These are phyloP conservation scores for Solanum pinnatisectum DNA, from an alignment of 257 asterid genomes.

Conservation along the genomic window DNA sequence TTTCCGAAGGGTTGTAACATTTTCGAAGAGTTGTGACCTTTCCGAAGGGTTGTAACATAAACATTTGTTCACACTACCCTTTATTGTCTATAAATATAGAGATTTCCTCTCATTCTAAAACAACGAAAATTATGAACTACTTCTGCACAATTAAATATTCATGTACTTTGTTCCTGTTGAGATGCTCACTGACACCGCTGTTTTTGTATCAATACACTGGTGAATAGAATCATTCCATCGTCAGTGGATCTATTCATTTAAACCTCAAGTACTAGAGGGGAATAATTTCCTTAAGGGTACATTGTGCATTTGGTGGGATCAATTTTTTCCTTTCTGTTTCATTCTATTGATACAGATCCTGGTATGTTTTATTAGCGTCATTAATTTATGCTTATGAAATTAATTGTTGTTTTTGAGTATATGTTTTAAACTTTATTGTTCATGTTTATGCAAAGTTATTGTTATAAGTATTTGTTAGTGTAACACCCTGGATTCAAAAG, in stretches of 20 bases:
- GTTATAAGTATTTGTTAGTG: neutral
- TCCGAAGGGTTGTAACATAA: too few relatives aligned
- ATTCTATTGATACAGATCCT: neutral
- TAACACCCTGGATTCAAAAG: too few relatives aligned
- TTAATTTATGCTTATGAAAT: neutral
- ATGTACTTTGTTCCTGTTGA: too few relatives aligned
- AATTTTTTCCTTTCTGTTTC: neutral
- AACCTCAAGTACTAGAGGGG: neutral
- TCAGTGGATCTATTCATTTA: neutral
- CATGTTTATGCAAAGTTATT: neutral
- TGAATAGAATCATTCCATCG: neutral
- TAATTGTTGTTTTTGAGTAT: neutral
- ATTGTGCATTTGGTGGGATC: too few relatives aligned
- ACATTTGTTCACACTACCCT: neutral
- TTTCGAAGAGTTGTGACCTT: too few relatives aligned
- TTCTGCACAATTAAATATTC: neutral
- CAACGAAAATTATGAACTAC: neutral
- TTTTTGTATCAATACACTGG: neutral
- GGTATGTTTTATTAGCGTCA: neutral
- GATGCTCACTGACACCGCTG: neutral
- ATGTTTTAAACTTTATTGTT: neutral
- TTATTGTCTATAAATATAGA: neutral
- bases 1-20: too few relatives aligned
- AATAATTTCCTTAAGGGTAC: neutral
- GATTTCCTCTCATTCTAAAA: neutral